A percentile compares a stretch with the other conserved stretches of the same genome.
Conservation (phyloP, 805 yeast species). For the Jamesozyma lodderae region DNA sequence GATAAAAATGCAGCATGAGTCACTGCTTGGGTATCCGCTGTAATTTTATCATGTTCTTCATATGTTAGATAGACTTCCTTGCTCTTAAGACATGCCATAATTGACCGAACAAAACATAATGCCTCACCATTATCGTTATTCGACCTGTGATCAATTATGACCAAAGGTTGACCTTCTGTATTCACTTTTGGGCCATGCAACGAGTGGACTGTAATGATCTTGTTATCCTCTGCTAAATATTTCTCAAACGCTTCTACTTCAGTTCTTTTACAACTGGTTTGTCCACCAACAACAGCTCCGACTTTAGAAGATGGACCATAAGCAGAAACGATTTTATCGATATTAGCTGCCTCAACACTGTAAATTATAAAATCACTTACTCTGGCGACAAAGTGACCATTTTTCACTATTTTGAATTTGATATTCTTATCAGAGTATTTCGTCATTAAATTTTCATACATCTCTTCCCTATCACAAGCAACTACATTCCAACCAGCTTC, state of each 20-base stretch:
- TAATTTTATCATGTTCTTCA: slow-evolving; percentile 85
- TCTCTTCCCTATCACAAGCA: slow-evolving; percentile 77
- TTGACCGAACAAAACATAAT: slow-evolving; percentile 49
- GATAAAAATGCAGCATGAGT: slow-evolving; percentile 95
- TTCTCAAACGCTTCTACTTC: slow-evolving; percentile 81
- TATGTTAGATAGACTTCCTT: slow-evolving; percentile 70
- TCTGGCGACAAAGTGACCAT: slow-evolving; percentile 82
- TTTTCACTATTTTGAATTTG: slow-evolving; percentile 48
- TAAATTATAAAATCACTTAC: slow-evolving; percentile 75
- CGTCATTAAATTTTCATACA: slow-evolving; percentile 37
- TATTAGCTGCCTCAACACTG: slow-evolving; percentile 87
- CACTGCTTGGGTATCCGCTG: slow-evolving; percentile 98
- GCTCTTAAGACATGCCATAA: slow-evolving; percentile 69
- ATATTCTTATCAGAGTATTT: slow-evolving; percentile 36
- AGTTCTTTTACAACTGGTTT: slow-evolving; percentile 88
- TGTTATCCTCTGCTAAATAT: slow-evolving; percentile 65
- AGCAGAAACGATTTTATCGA: slow-evolving; percentile 55
- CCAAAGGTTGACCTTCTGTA: slow-evolving; percentile 88
- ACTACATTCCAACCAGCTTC: slow-evolving; percentile 83
- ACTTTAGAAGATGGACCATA: slow-evolving; percentile 86
- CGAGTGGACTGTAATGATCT: slow-evolving; percentile 82
- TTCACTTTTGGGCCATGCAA: slow-evolving; percentile 90
- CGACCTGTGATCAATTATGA: slow-evolving; percentile 61
- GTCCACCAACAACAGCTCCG: slow-evolving; percentile 95
- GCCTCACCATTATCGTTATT: slow-evolving; percentile 40